Evolutionary conservation across 2,329 filamentous ascomycete genomes (phyloP).

Genomic region (Paecilomyces fulvus): DNA sequence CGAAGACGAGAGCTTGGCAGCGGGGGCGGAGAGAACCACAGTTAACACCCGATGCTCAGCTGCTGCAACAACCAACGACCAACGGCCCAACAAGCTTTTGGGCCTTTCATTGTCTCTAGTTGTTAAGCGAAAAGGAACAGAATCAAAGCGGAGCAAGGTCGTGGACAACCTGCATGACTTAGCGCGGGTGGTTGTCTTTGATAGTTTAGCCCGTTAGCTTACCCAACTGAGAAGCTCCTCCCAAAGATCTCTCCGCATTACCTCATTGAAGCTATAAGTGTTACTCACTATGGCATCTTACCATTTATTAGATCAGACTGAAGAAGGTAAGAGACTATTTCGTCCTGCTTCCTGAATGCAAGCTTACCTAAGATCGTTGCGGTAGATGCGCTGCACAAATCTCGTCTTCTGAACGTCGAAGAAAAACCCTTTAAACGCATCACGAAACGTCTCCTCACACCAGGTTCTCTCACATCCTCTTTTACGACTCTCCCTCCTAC

Average conservation of each 20-base stretch:
- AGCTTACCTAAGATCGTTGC: constrained; percentile 8
- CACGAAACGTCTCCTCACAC: constrained; percentile 66
- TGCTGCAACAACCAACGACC: too few species aligned
- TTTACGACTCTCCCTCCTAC: constrained; percentile 52
- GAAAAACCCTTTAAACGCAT: constrained; percentile 87
- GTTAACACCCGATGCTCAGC: neutral
- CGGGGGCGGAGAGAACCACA: neutral
- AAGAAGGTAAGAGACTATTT: constrained; percentile 35
- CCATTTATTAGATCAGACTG: constrained; percentile 62
- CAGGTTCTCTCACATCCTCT: constrained; percentile 54
- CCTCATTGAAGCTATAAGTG: neutral
- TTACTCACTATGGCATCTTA: constrained; percentile 46
- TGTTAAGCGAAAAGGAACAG: neutral
- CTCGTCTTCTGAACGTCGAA: constrained; percentile 79
- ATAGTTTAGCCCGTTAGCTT: neutral
- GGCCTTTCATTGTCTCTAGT: neutral
- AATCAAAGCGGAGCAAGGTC: neutral
- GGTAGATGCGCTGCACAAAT: constrained; percentile 75
- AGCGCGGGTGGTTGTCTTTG: neutral
- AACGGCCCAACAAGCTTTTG: neutral
- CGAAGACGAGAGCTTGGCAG: neutral
- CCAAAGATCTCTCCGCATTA: neutral
- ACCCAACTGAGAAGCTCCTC: neutral
- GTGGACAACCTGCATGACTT: neutral
- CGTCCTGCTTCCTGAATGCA: constrained; percentile 6